These are phyloP conservation scores for Metarhizium rileyi DNA, from an alignment of 2,329 filamentous ascomycete genomes.

Conservation along the genomic window DNA sequence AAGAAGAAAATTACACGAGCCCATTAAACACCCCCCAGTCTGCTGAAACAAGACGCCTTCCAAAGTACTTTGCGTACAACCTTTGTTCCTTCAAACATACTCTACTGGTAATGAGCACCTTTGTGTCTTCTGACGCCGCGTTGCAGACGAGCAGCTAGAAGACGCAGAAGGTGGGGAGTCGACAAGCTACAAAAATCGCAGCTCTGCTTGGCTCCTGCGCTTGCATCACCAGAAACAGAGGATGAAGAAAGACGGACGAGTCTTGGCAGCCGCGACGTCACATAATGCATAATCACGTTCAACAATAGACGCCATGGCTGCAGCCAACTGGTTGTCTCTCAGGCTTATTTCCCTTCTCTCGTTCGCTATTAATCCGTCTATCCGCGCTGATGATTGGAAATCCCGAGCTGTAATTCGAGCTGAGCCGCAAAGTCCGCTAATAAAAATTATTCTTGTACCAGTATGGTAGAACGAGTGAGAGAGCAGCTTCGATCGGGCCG, in stretches of 20 bases:
- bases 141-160: neutral
- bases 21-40: slow-evolving; percentile 8
- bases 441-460: neutral
- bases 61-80: neutral
- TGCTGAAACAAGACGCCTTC: neutral
- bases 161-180: neutral
- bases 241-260: too few relatives aligned
- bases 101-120: neutral
- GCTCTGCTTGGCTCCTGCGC: neutral
- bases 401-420: neutral
- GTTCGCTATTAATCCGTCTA: slow-evolving; percentile 1
- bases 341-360: neutral
- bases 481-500: neutral
- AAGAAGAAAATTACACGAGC: slow-evolving; percentile 13
- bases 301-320: too few relatives aligned
- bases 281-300: neutral
- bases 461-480: neutral
- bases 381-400: slow-evolving; percentile 4
- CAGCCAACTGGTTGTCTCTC: neutral
- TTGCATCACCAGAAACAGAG: neutral
- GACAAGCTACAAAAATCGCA: neutral
- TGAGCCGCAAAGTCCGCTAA: neutral
- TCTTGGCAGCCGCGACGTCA: neutral
- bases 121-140: neutral
- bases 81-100: neutral